A percentile compares a stretch with the other conserved stretches of the same genome.
Evolutionary conservation across 352 stramenopile genomes (phyloP).

Genomic region (Pythium oligandrum): DNA sequence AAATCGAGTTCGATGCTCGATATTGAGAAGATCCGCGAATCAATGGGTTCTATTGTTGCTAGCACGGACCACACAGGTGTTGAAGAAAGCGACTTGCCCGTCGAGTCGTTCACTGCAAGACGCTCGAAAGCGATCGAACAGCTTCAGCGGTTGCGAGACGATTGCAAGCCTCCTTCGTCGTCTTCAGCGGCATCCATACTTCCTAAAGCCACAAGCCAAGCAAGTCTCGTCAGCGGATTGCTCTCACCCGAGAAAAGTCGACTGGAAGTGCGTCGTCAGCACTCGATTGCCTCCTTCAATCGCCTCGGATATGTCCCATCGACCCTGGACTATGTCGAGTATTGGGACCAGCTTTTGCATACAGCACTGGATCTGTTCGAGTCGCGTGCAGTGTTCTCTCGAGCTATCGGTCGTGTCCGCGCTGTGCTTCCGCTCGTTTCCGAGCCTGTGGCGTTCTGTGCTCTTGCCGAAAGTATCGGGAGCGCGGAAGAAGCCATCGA

Average conservation of each 20-base stretch:
- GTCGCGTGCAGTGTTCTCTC: conserved; percentile 31
- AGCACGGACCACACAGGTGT: neutral
- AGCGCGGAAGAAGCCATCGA: conserved; percentile 45
- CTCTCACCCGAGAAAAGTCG: conserved; percentile 41
- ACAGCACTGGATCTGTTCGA: conserved; percentile 47
- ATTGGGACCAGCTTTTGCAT: conserved; percentile 50
- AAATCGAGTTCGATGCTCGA: neutral
- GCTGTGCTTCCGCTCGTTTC: conserved; percentile 32
- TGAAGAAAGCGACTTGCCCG: neutral
- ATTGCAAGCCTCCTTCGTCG: too few species aligned
- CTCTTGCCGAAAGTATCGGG: conserved; percentile 47
- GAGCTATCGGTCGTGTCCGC: conserved; percentile 38
- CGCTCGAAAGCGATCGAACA: conserved; percentile 7
- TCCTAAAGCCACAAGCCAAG: neutral
- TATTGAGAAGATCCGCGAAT: neutral
- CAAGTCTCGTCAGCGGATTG: conserved; percentile 24
- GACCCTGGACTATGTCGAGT: conserved; percentile 39
- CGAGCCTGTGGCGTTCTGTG: conserved; percentile 50
- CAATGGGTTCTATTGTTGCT: neutral
- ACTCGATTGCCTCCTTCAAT: conserved; percentile 59
- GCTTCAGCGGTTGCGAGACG: conserved; percentile 6
- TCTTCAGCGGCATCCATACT: too few species aligned
- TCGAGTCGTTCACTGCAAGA: conserved; percentile 5
- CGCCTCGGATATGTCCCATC: conserved; percentile 54
- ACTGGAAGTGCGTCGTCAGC: conserved; percentile 44